Evolutionary conservation across 2,329 filamentous ascomycete genomes (phyloP).

Genomic region (Fusarium caatingaense): DNA sequence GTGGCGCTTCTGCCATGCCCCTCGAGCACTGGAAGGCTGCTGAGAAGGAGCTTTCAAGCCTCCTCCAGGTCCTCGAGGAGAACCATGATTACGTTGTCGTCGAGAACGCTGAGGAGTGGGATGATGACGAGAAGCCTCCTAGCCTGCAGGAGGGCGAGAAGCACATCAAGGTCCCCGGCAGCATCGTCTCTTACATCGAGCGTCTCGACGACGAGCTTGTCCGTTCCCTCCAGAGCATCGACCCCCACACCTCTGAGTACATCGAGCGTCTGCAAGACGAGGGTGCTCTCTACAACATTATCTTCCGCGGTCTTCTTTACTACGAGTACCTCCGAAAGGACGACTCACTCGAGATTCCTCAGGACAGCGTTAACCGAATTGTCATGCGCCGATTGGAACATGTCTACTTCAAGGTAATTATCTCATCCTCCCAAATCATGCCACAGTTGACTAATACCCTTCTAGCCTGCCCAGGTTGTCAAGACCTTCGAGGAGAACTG

Average conservation of each 20-base stretch:
- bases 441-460: constrained; percentile 14
- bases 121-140: constrained; percentile 96
- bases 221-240: constrained; percentile 95
- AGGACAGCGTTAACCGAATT: constrained; percentile 91
- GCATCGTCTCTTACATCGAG: constrained; percentile 93
- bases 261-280: constrained; percentile 96
- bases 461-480: constrained; percentile 85
- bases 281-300: constrained; percentile 88
- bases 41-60: constrained; percentile 82
- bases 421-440: neutral
- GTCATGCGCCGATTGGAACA: constrained; percentile 96
- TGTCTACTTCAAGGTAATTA: constrained; percentile 91
- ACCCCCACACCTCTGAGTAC: constrained; percentile 98
- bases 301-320: constrained; percentile 89
- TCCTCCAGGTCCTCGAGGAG: constrained; percentile 82
- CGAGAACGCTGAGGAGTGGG: constrained; percentile 97
- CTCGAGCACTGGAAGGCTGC: constrained; percentile 97
- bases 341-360: constrained; percentile 75
- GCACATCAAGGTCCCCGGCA: constrained; percentile 91
- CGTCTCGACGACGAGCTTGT: constrained; percentile 97
- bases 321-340: constrained; percentile 83
- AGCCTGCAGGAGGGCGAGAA: constrained; percentile 77
- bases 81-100: constrained; percentile 86
- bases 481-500: constrained; percentile 93
- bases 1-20: constrained; percentile 83